Evolutionary conservation across 2,329 filamentous ascomycete species (phyloP).

Genomic region (Epicoccum sorghinum): DNA sequence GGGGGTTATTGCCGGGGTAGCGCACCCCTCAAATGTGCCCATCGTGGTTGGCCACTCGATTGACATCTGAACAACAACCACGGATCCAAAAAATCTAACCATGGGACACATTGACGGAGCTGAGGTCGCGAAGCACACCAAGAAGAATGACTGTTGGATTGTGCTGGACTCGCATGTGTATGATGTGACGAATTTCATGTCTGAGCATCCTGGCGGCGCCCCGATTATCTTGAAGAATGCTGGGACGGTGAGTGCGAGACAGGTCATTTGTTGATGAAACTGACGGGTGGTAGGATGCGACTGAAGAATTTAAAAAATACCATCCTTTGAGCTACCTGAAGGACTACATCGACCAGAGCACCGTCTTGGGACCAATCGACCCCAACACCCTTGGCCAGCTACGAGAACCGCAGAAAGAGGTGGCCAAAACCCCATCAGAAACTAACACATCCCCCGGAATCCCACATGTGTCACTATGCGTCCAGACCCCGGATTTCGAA

Average conservation of each 20-base stretch:
- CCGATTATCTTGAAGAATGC: conserved; percentile 46
- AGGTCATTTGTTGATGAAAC: neutral
- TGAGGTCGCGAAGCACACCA: conserved; percentile 43
- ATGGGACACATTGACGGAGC: conserved; percentile 40
- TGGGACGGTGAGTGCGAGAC: conserved; percentile 49
- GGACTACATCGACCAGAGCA: conserved; percentile 36
- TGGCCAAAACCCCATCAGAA: conserved; percentile 23
- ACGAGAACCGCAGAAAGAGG: conserved; percentile 29
- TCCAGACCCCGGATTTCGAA: conserved; percentile 43
- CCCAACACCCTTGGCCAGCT: conserved; percentile 41
- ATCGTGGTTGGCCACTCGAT: conserved; percentile 23
- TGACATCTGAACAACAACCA: conserved; percentile 4
- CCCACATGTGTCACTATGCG: conserved; percentile 39
- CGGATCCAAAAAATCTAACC: neutral
- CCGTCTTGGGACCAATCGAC: conserved; percentile 37
- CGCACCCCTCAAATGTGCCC: conserved; percentile 31
- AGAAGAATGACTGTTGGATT: conserved; percentile 62
- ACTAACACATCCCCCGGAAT: conserved; percentile 30
- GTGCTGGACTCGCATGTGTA: conserved; percentile 71
- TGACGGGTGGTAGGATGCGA: conserved; percentile 38
- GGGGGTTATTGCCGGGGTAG: conserved; percentile 25
- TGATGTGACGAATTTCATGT: conserved; percentile 68
- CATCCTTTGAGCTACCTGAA: conserved; percentile 41
- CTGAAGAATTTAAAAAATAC: conserved; percentile 44
- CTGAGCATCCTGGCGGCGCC: conserved; percentile 67